These are phyloP conservation scores for Pistacia vera DNA, from an alignment of 345 rosid genomes.

Conservation along the genomic window DNA sequence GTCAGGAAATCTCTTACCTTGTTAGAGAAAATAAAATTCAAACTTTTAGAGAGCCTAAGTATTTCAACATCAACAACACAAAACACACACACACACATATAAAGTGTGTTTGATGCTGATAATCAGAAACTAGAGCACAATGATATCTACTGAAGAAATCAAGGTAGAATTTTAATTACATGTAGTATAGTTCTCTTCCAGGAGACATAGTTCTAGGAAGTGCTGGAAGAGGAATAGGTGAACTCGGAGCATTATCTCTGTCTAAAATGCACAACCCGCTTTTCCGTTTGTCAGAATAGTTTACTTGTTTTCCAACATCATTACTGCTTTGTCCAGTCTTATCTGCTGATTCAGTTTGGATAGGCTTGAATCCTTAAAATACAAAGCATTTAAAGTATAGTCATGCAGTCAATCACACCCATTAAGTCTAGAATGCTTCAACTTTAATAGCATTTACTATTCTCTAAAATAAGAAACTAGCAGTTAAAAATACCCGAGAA, in stretches of 20 bases:
- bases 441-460: neutral
- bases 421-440: neutral
- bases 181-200: constrained; percentile 64
- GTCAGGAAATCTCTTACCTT: neutral
- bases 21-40: neutral
- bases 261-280: constrained; percentile 26
- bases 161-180: constrained; percentile 36
- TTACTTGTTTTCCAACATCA: constrained; percentile 25
- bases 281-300: constrained; percentile 34
- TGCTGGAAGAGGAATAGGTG: constrained; percentile 66
- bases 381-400: neutral
- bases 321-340: constrained; percentile 25
- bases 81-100: neutral
- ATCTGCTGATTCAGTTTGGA: constrained; percentile 41
- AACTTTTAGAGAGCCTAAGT: neutral
- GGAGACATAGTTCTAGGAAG: constrained; percentile 36
- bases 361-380: constrained; percentile 29
- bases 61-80: constrained; percentile 7
- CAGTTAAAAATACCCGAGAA: too few species aligned
- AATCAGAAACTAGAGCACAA: neutral
- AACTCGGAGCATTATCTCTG: constrained; percentile 36
- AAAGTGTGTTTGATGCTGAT: neutral
- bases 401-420: neutral
- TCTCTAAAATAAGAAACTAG: neutral
- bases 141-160: neutral